A percentile compares a stretch with the other conserved stretches of the same genome.
These are phyloP conservation scores for Phytophthora pini DNA, from an alignment of 352 stramenopile species.

Conservation along the genomic window DNA sequence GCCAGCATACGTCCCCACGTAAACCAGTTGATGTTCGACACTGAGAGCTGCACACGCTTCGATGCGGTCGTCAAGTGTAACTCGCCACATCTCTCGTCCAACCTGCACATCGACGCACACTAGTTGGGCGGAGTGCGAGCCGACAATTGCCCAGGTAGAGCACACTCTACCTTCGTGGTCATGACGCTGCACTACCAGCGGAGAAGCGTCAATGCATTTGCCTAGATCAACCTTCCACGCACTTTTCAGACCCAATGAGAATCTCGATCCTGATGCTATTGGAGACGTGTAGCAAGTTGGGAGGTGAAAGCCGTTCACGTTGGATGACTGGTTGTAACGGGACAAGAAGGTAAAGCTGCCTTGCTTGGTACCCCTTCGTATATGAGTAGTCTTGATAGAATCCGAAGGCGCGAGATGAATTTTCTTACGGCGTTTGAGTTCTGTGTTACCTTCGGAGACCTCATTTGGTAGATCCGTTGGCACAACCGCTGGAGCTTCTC, in stretches of 20 bases:
- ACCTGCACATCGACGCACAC: slow-evolving; percentile 50
- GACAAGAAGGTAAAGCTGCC: slow-evolving; percentile 20
- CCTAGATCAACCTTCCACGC: slow-evolving; percentile 46
- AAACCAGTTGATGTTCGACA: slow-evolving; percentile 34
- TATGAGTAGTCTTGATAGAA: neutral
- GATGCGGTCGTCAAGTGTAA: slow-evolving; percentile 60
- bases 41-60: slow-evolving; percentile 59
- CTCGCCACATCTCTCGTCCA: slow-evolving; percentile 41
- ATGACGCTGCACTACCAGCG: slow-evolving; percentile 45
- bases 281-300: slow-evolving; percentile 20
- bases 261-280: neutral
- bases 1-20: slow-evolving; percentile 65
- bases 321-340: slow-evolving; percentile 40
- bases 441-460: neutral
- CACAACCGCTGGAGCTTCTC: neutral
- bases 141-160: slow-evolving; percentile 45
- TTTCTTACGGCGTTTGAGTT: slow-evolving; percentile 30
- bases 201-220: slow-evolving; percentile 75
- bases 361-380: neutral
- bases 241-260: slow-evolving; percentile 19
- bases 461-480: neutral
- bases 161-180: neutral
- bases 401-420: neutral
- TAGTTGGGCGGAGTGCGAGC: slow-evolving; percentile 55
- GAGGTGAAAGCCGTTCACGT: slow-evolving; percentile 13